These are phyloP conservation scores for Fusarium tuaranense DNA, from an alignment of 2,329 filamentous ascomycete species.

Conservation along the genomic window DNA sequence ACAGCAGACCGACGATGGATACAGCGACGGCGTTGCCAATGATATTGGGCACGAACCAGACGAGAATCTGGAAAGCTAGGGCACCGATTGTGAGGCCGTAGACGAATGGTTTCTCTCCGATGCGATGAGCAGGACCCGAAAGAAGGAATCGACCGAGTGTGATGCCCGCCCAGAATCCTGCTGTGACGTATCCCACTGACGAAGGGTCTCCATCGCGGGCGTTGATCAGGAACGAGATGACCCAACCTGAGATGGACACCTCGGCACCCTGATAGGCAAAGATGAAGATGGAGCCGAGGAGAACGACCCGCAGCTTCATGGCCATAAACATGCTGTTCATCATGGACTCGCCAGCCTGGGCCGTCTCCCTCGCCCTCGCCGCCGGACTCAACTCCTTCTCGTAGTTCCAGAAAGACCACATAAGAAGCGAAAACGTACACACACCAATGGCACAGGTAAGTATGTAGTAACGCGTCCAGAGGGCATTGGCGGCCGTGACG, in stretches of 20 bases:
- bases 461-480: constrained; percentile 81
- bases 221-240: constrained; percentile 85
- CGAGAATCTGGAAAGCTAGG: constrained; percentile 77
- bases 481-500: constrained; percentile 66
- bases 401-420: constrained; percentile 78
- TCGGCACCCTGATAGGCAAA: constrained; percentile 90
- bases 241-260: constrained; percentile 87
- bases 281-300: constrained; percentile 84
- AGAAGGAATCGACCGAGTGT: constrained; percentile 81
- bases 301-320: constrained; percentile 67
- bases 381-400: constrained; percentile 66
- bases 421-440: constrained; percentile 67
- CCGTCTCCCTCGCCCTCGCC: constrained; percentile 49
- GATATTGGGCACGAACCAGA: constrained; percentile 84
- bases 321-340: constrained; percentile 60
- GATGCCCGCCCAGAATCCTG: constrained; percentile 79
- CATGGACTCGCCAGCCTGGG: constrained; percentile 39
- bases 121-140: constrained; percentile 70
- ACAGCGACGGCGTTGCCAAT: constrained; percentile 76
- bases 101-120: constrained; percentile 80
- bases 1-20: constrained; percentile 76
- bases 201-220: constrained; percentile 76
- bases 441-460: constrained; percentile 70
- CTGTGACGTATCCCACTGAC: constrained; percentile 82
- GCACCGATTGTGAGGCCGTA: constrained; percentile 71